phyloP scores from a whole-genome alignment of 139 green algal species.

The Pleodorina starrii region DNA sequence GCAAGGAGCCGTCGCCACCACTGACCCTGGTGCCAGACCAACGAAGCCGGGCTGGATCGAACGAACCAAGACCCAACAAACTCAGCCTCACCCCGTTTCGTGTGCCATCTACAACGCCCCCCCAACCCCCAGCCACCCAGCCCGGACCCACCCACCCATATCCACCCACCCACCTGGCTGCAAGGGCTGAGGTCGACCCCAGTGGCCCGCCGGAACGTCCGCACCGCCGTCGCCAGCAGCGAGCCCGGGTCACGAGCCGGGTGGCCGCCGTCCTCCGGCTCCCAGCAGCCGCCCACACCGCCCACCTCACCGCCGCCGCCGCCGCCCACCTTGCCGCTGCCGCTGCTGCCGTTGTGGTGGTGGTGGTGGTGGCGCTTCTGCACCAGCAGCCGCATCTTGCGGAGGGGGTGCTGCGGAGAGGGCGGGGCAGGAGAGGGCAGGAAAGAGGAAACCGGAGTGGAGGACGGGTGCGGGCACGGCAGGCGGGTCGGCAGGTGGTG shows the following conservation, averaged over 20 bases:
- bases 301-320: conserved; percentile 51
- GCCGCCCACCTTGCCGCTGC: conserved; percentile 52
- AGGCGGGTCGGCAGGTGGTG: too few species aligned
- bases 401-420: conserved; percentile 54
- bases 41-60: too few species aligned
- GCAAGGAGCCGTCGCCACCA: too few species aligned
- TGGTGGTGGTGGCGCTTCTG: conserved; percentile 46
- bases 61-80: too few species aligned
- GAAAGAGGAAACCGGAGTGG: too few species aligned
- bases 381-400: conserved; percentile 65
- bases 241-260: conserved; percentile 56
- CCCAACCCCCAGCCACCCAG: too few species aligned
- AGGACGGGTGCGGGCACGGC: too few species aligned
- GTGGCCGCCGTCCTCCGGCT: conserved; percentile 66
- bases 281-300: conserved; percentile 57
- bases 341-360: conserved; percentile 40
- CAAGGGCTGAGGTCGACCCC: conserved; percentile 68
- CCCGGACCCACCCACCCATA: too few species aligned
- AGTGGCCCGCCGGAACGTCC: conserved; percentile 63
- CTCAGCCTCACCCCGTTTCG: too few species aligned
- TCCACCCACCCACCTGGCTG: conserved; percentile 53
- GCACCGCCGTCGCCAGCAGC: conserved; percentile 64
- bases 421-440: background rate
- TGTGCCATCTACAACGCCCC: too few species aligned
- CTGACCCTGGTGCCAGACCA: too few species aligned